phyloP scores from a whole-genome alignment of 1,284 basidiomycete species.

The Ustilago hordei region DNA sequence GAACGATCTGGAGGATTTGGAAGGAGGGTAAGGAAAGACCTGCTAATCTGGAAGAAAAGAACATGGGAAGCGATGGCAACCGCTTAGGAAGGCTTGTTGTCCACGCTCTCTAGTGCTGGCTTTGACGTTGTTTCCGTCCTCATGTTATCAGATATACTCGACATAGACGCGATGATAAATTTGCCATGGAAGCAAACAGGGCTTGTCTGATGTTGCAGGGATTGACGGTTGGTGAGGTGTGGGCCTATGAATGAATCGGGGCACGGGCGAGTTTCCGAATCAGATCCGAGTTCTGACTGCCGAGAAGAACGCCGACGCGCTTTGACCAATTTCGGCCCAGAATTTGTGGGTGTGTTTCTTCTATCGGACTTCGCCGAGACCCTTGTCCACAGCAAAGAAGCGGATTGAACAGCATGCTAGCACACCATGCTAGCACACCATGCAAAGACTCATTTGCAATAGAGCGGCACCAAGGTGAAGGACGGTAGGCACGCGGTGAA shows the following conservation, averaged over 20 bases:
- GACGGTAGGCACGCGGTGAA: background rate
- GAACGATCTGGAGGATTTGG: slow-evolving; percentile 40
- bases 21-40: slow-evolving; percentile 38
- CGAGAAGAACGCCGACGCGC: slow-evolving; percentile 14
- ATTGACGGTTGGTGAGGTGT: background rate
- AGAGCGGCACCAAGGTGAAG: background rate
- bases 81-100: slow-evolving; percentile 31
- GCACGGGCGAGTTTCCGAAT: slow-evolving; percentile 36
- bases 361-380: slow-evolving; percentile 42
- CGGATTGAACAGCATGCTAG: background rate
- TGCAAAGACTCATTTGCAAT: background rate
- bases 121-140: background rate
- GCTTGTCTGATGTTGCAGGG: too few species aligned
- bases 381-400: background rate
- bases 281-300: background rate
- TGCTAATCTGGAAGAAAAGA: slow-evolving; percentile 7
- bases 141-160: background rate
- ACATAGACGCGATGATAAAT: background rate
- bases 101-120: slow-evolving; percentile 15
- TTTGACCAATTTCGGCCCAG: background rate
- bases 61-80: slow-evolving; percentile 20
- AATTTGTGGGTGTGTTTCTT: background rate
- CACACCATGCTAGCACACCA: background rate
- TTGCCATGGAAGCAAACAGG: too few species aligned
- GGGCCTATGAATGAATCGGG: background rate